Evolutionary conservation across 2,329 filamentous ascomycete species (phyloP), one percentile per base, ranked within the genome.

Genomic region (Corynespora cassiicola): DNA sequence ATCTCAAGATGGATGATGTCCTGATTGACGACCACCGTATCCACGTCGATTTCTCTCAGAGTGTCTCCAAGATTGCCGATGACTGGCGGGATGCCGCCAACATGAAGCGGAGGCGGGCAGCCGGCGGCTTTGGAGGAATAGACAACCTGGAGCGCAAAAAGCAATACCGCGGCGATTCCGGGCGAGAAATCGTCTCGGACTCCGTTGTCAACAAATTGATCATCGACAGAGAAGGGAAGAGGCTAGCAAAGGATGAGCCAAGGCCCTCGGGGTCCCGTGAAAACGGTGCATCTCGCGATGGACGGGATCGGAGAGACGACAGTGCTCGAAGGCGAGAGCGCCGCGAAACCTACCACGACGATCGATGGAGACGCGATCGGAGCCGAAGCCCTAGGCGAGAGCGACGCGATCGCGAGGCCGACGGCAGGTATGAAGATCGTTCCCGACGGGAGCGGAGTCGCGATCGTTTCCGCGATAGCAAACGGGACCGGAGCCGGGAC

Each of bases 1-100:
- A 96, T 63, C 94, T 95, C 75, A 99, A 99, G 73, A 99, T 99
- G 94, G 90, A 99, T 67, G 90, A 87, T 2, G 92, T 97, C 2
- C 74, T 99, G 38, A 97, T 99, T 51, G 94, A 99, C 60, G 94
- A 99, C 58, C 88, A 96, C 51, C 86, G 94, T 26, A 99, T 99
- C 49, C 94, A 99, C 63, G 94, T 99, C 39, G 94, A 99, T 71
- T 99, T 99, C 70, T 96, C 91, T 8, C 94, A 99, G 73, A 96
- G 90, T 64, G 94, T 87, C 8, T 84, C 81, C 47, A 92, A 90
- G 63, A 73, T 99, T 6, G 94, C 90, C 29, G 89, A 95, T 47
- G 85, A 85, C 11, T 99, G 94, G 94, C 81, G 94, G 47, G 86
- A 83, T 44, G 85, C 86, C 26, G 90, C 91, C 14, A 95, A 95